Conservation (phyloP, 164 flowering plant species). For the Nymphaea colorata region DNA sequence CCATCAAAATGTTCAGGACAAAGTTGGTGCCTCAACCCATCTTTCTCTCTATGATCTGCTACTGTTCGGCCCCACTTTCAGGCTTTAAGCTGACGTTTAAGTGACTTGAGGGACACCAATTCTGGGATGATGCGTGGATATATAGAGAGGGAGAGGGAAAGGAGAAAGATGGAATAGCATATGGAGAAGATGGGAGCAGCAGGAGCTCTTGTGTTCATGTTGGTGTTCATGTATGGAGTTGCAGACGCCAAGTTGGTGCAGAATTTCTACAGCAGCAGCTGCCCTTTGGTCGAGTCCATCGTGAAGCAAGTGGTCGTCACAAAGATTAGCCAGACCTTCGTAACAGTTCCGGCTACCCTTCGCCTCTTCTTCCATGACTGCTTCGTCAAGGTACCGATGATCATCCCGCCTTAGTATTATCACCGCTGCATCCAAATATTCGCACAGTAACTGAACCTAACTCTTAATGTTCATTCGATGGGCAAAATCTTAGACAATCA, state of each 20-base stretch:
- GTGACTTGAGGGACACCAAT: no score
- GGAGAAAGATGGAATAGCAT: not conserved
- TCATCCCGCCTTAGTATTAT: no score
- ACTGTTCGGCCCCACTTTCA: no score
- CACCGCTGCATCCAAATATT: no score
- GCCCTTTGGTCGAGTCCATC: constrained; percentile 49
- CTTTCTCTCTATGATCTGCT: no score
- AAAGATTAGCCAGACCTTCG: constrained; percentile 43
- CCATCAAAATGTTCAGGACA: no score
- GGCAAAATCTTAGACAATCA: no score
- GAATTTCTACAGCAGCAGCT: constrained; percentile 40
- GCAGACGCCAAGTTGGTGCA: constrained; percentile 34
- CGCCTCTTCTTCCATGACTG: constrained; percentile 87
- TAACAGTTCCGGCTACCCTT: constrained; percentile 58
- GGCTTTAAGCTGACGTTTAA: no score
- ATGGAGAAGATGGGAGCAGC: constrained; percentile 15
- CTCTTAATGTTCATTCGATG: no score
- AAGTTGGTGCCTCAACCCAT: no score
- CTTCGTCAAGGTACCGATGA: constrained; percentile 46
- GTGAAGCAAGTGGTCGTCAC: constrained; percentile 34
- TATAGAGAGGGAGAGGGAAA: not conserved
- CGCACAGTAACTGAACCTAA: no score
- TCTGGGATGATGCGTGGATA: no score
- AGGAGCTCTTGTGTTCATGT: constrained; percentile 7
- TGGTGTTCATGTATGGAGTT: constrained; percentile 13